Conservation (phyloP, 2,329 filamentous ascomycete species). For the Rhytidhysteron rufulum region DNA sequence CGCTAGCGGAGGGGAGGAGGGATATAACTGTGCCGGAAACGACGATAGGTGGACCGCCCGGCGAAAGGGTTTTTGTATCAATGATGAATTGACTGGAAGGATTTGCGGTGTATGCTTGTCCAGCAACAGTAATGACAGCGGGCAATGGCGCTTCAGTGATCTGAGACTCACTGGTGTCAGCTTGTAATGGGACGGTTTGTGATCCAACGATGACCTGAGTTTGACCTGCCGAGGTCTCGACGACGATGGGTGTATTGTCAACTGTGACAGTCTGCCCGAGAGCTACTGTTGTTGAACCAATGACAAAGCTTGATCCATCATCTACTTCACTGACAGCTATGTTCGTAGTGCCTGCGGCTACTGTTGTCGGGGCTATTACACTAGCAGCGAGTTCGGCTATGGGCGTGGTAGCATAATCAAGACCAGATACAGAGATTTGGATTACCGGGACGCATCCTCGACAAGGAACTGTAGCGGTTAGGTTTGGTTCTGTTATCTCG, state of each 20-base stretch:
- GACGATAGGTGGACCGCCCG: slow-evolving; percentile 31
- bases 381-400: slow-evolving; percentile 17
- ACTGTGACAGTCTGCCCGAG: slow-evolving; percentile 17
- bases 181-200: slow-evolving; percentile 8
- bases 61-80: slow-evolving; percentile 25
- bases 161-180: slow-evolving; percentile 2
- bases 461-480: slow-evolving; percentile 22
- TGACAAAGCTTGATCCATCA: slow-evolving; percentile 10
- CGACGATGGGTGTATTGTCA: slow-evolving; percentile 15
- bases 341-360: slow-evolving; percentile 15
- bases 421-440: slow-evolving; percentile 22
- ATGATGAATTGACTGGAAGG: slow-evolving; percentile 28
- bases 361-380: slow-evolving; percentile 7
- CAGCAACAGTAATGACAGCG: slow-evolving; percentile 18
- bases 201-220: slow-evolving; percentile 18
- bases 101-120: slow-evolving; percentile 25
- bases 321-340: slow-evolving; percentile 14
- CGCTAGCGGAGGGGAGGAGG: slow-evolving; percentile 32
- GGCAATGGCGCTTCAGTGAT: slow-evolving; percentile 17
- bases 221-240: slow-evolving; percentile 1
- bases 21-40: slow-evolving; percentile 33
- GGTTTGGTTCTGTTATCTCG: slow-evolving; percentile 27
- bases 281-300: slow-evolving; percentile 8
- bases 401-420: slow-evolving; percentile 9
- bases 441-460: slow-evolving; percentile 24